These are phyloP conservation scores for Solanum sejunctum DNA, from an alignment of 257 asterid species.

Conservation along the genomic window DNA sequence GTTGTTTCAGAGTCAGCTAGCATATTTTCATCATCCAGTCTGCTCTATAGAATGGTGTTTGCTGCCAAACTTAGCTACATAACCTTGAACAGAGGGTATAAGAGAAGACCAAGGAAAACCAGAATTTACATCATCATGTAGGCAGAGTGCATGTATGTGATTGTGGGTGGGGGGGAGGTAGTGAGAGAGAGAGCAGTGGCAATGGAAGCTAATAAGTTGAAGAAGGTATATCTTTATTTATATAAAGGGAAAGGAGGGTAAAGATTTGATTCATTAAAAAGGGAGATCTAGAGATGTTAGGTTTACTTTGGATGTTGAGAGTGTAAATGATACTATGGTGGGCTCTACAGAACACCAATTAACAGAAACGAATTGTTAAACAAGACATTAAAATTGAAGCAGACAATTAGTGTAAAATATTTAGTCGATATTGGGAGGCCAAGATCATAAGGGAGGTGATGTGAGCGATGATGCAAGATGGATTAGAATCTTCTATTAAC, in stretches of 20 bases:
- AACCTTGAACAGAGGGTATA: slow-evolving; percentile 1
- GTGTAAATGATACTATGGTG: not conserved
- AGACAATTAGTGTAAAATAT: not conserved
- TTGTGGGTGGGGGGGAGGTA: not conserved
- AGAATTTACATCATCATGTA: not conserved
- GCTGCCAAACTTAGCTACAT: slow-evolving; percentile 10
- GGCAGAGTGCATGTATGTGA: not conserved
- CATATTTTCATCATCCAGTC: slow-evolving; percentile 1
- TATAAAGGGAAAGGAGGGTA: not conserved
- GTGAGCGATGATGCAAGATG: not conserved
- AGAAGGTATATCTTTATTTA: not conserved
- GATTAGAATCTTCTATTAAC: not conserved
- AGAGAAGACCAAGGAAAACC: not conserved
- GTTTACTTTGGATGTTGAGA: not conserved
- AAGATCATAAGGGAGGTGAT: not conserved
- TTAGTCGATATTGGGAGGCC: not conserved
- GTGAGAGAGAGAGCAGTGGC: not conserved
- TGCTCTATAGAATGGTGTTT: slow-evolving; percentile 1
- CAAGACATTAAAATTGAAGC: not conserved
- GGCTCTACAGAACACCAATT: not conserved
- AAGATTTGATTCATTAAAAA: not conserved
- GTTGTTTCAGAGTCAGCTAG: slow-evolving; percentile 1
- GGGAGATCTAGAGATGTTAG: not conserved
- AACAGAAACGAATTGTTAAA: not conserved
- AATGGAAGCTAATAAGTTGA: not conserved